Percentiles rank a stretch among this genome's conserved stretches.
Conservation (phyloP, 1,139 yeast species). For the Yamadazyma diospyri region DNA sequence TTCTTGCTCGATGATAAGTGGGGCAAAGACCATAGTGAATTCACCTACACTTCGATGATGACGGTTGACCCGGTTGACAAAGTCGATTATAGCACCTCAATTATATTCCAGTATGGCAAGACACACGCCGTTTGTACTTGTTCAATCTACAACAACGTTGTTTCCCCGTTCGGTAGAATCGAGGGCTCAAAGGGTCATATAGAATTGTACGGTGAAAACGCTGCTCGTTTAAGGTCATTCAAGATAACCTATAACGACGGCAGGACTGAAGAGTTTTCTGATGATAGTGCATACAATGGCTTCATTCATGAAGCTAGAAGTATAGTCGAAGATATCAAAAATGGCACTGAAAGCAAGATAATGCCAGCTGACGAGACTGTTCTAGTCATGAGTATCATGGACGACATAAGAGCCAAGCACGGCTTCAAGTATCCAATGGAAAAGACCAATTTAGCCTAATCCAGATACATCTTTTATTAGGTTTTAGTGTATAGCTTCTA, state of each 20-base stretch:
- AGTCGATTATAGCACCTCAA: slow-evolving; percentile 36
- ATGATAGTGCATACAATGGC: slow-evolving; percentile 34
- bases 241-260: slow-evolving; percentile 22
- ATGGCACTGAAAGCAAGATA: slow-evolving; percentile 31
- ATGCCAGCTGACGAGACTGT: slow-evolving; percentile 46
- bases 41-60: slow-evolving; percentile 28
- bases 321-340: slow-evolving; percentile 38
- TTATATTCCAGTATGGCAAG: slow-evolving; percentile 29
- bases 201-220: slow-evolving; percentile 32
- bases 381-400: slow-evolving; percentile 43
- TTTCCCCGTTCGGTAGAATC: slow-evolving; percentile 29
- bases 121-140: slow-evolving; percentile 35
- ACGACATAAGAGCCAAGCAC: slow-evolving; percentile 37
- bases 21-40: slow-evolving; percentile 25
- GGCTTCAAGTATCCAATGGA: slow-evolving; percentile 42
- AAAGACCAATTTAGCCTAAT: no score
- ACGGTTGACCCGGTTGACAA: slow-evolving; percentile 28
- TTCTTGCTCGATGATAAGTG: slow-evolving; percentile 34
- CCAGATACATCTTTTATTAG: not conserved
- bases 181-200: slow-evolving; percentile 40
- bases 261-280: slow-evolving; percentile 21
- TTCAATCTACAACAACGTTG: slow-evolving; percentile 27
- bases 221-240: slow-evolving; percentile 30
- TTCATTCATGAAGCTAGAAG: slow-evolving; percentile 54
- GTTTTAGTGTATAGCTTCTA: no score